A percentile compares a stretch with the other conserved stretches of the same genome.
These are phyloP conservation scores for Erysimum cheiranthoides DNA, from an alignment of 345 rosid species.

Conservation along the genomic window DNA sequence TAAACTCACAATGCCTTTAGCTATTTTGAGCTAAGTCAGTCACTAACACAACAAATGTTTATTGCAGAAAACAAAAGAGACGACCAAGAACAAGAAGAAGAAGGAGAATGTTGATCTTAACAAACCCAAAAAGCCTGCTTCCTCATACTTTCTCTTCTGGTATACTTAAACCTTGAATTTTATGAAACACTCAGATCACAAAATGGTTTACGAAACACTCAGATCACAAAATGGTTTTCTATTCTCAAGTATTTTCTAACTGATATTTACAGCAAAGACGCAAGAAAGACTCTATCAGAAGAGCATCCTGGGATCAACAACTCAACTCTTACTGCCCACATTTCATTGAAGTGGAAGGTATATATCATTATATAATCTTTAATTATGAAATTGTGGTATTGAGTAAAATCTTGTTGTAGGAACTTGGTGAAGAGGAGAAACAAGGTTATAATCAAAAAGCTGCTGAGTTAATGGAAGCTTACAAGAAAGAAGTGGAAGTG, in stretches of 20 bases:
- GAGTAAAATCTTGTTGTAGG: constrained; percentile 42
- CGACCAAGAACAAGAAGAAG: constrained; percentile 56
- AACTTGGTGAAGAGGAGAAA: constrained; percentile 74
- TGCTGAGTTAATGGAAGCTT: constrained; percentile 74
- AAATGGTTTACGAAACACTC: not conserved
- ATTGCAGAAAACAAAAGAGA: constrained; percentile 68
- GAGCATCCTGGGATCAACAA: constrained; percentile 66
- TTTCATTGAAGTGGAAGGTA: constrained; percentile 89
- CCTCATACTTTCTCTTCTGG: constrained; percentile 77
- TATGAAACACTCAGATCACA: not conserved
- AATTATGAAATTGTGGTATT: too few species aligned
- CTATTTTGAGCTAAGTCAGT: not conserved
- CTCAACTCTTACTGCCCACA: constrained; percentile 65
- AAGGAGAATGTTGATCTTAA: constrained; percentile 64
- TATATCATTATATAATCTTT: not conserved
- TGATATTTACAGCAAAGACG: constrained; percentile 59
- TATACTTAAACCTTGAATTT: constrained; percentile 7
- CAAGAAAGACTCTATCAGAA: constrained; percentile 60
- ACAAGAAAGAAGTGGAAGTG: constrained; percentile 77
- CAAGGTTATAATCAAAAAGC: constrained; percentile 69
- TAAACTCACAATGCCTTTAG: not conserved
- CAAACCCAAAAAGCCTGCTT: constrained; percentile 86
- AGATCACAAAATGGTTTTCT: too few species aligned
- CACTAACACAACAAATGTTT: not conserved
- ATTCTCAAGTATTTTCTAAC: not conserved